Conservation (phyloP, 2,329 filamentous ascomycete species). For the Arthrinium phaeospermum region DNA sequence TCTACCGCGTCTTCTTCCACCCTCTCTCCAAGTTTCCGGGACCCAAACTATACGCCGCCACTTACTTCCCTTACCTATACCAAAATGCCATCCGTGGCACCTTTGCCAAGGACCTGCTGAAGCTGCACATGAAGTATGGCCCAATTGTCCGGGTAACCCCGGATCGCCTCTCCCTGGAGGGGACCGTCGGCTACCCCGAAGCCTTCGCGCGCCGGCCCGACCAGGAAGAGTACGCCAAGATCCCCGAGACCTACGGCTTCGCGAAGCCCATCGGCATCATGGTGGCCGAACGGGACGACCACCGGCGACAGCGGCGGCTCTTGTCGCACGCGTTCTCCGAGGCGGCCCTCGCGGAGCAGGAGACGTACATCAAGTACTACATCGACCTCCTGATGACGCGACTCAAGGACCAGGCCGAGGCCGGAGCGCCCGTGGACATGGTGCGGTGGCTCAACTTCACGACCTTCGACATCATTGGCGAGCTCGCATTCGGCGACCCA, state of each 20-base stretch:
- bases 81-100: constrained; percentile 8
- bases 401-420: constrained; percentile 36
- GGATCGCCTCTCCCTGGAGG: constrained; percentile 4
- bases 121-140: constrained; percentile 17
- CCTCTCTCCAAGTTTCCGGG: constrained; percentile 22
- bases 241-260: neutral
- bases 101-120: neutral
- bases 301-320: neutral
- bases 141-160: constrained; percentile 20
- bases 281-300: neutral
- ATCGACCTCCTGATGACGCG: constrained; percentile 42
- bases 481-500: constrained; percentile 10
- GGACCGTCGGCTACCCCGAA: constrained; percentile 7
- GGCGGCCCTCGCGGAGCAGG: neutral
- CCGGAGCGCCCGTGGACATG: constrained; percentile 27
- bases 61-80: constrained; percentile 16
- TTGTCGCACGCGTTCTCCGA: neutral
- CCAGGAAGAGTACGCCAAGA: constrained; percentile 18
- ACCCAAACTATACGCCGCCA: constrained; percentile 18
- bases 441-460: constrained; percentile 25
- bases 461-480: constrained; percentile 15
- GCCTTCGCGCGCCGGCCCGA: constrained; percentile 16
- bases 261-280: neutral
- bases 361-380: constrained; percentile 30
- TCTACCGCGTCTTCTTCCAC: constrained; percentile 22